Evolutionary conservation across 345 rosid genomes (phyloP), one percentile per base, ranked within the genome.

Genomic region (Dimocarpus longan): DNA sequence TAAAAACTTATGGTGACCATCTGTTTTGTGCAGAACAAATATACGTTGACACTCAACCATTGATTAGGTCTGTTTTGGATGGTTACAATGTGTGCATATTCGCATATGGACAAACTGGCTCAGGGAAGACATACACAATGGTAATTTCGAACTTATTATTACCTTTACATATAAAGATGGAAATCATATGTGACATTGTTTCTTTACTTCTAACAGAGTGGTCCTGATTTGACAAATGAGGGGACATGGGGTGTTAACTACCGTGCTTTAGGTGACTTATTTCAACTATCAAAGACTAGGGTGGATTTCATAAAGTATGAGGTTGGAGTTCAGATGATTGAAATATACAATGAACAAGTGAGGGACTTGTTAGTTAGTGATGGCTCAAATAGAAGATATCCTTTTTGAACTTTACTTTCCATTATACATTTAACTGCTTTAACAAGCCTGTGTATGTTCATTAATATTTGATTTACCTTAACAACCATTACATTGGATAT

Each of bases 101-200:
- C 42, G 99, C 99, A 22, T 95, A 95, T 82, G 99, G 99, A 70
- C 99, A 95, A 90, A 95, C 99, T 21, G 99, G 99, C 79, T 95
- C 99, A 13, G 99, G 99, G 78, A 96, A 96, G 84, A 96, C 99
- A 60, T 93, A 91, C 81, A 96, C 99, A 10, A 96, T 96, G 99
- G 99, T 96, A 90, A 80, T 56, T 59, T 18, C 24, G 21, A 68
- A 37, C 78, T 74, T 24, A 12, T 12, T 73, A 3, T 19, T 19
- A 80, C 21, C 60, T 43, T 32, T 54, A 28, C n/a, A 70, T 62
- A 50, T 5, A 26, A 50, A 59, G 32, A 2, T 57, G 37, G 10
- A 44, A 56, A 32, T 11, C 57, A 32, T n/a, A 73, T 69, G 32
- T 73, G 16, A 68, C n/a, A 39, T 13, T 43, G 26, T 44, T 74